Conservation (phyloP, 2,329 filamentous ascomycete genomes). For the Scedosporium boydii region DNA sequence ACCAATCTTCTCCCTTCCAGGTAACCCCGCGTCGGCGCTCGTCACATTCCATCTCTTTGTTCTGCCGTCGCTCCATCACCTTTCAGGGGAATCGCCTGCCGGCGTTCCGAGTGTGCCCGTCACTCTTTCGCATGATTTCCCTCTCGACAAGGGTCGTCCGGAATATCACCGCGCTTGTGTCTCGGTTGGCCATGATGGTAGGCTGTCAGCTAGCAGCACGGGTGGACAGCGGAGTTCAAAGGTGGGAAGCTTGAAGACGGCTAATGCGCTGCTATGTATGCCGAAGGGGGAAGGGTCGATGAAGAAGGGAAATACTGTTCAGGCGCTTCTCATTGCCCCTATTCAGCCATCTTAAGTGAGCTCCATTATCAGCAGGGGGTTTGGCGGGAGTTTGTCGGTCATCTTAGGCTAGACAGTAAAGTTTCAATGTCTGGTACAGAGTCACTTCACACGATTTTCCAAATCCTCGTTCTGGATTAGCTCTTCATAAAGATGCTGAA, state of each 20-base stretch:
- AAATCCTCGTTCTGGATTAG: not conserved
- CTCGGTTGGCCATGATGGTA: constrained; percentile 53
- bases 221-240: constrained; percentile 83
- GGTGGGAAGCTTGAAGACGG: constrained; percentile 79
- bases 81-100: constrained; percentile 55
- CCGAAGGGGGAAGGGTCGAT: constrained; percentile 55
- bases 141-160: constrained; percentile 62
- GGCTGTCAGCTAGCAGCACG: constrained; percentile 68
- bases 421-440: too few species aligned
- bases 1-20: constrained; percentile 80
- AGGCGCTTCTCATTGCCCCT: constrained; percentile 64
- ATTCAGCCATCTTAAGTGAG: constrained; percentile 4
- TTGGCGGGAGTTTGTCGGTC: too few species aligned
- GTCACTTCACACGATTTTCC: not conserved
- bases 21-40: constrained; percentile 86
- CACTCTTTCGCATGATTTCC: constrained; percentile 60
- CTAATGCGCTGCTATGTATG: constrained; percentile 77
- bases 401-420: too few species aligned
- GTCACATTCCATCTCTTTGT: constrained; percentile 95
- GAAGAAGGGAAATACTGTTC: constrained; percentile 58
- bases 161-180: constrained; percentile 90
- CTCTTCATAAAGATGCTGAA: not conserved
- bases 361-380: not conserved
- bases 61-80: constrained; percentile 71
- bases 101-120: constrained; percentile 69